Base-by-base conservation (phyloP, 2,329 filamentous ascomycete species). In the Apiospora malaysiana region DNA sequence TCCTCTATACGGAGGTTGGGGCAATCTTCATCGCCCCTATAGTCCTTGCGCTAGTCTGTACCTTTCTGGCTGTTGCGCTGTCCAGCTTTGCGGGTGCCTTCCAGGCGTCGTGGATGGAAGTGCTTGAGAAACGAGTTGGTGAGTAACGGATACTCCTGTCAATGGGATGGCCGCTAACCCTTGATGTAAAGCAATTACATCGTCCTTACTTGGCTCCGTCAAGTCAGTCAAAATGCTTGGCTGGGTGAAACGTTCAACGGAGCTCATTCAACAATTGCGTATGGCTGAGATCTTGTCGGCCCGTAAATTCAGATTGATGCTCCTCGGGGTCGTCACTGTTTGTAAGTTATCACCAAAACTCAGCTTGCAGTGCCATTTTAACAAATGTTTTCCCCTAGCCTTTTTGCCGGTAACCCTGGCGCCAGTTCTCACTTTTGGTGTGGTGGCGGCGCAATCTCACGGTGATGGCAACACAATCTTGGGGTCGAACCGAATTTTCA, bases 161-260 rank as follows among this genome's bases (percentile, higher is more conserved):
- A 32, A 32, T 32, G 32, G 6, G 32, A 32, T 6, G 6, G 32
- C 32, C 32, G 23, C 32, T 63, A 9, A 63, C 16, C 2, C 32
- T 23, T 0, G 56, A 40, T 6, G 10, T n/a, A 10, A 4, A 69
- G 69, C 71, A 6, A 67, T 69, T 12, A 72, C 71, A 1, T 69
- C 71, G 40, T 69, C 69, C 14, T 23, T 72, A 46, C 43, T 72
- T 25, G 71, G 70, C 32, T 71, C 66, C 21, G 69, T 72, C 1
- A 71, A 72, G 46, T 66, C 67, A 7, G 63, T 72, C 21, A 72
- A 72, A n/a, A 72, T 72, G 71, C 59, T 72, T 4, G 71, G 71
- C 27, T 69, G 51, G 69, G 46, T 66, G n/a, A 67, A 27, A 25
- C 67, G 49, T 23, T 56, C 59, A 18, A 66, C 42, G 9, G 68